Conservation (phyloP, 2,329 filamentous ascomycete genomes). For the Nigrospora osmanthi region DNA sequence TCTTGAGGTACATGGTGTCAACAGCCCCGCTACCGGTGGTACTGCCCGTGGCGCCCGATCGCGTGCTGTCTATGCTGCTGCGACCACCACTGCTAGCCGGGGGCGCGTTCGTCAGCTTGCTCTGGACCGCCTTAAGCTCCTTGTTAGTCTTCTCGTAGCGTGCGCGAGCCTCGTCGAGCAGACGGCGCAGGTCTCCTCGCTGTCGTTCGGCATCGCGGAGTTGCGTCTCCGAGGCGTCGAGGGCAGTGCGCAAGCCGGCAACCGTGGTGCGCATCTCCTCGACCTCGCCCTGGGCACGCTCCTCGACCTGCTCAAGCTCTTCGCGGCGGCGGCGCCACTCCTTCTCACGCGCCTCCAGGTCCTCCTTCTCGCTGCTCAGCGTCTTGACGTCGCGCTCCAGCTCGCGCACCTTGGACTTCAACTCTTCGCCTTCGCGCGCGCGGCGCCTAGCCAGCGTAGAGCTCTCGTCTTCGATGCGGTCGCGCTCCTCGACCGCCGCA, state of each 20-base stretch:
- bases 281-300: conserved; percentile 64
- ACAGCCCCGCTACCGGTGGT: conserved; percentile 8
- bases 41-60: conserved; percentile 29
- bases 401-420: conserved; percentile 71
- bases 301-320: conserved; percentile 65
- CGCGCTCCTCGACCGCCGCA: conserved; percentile 84
- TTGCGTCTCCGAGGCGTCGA: conserved; percentile 84
- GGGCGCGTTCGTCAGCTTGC: conserved; percentile 27
- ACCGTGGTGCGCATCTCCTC: conserved; percentile 71
- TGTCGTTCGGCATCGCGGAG: conserved; percentile 78
- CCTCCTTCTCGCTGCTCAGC: conserved; percentile 67
- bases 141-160: conserved; percentile 75
- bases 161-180: conserved; percentile 69
- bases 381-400: conserved; percentile 69
- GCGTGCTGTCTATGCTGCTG: conserved; percentile 37
- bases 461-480: conserved; percentile 86
- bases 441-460: conserved; percentile 68
- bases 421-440: conserved; percentile 78
- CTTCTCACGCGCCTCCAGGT: conserved; percentile 64
- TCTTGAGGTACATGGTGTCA: conserved; percentile 66
- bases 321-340: conserved; percentile 68
- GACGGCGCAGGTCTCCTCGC: conserved; percentile 63
- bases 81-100: conserved; percentile 29
- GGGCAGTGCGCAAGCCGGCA: conserved; percentile 65
- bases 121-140: conserved; percentile 47